Conservation (phyloP, 2,329 filamentous ascomycete species). For the Hymenoscyphus repandus region DNA sequence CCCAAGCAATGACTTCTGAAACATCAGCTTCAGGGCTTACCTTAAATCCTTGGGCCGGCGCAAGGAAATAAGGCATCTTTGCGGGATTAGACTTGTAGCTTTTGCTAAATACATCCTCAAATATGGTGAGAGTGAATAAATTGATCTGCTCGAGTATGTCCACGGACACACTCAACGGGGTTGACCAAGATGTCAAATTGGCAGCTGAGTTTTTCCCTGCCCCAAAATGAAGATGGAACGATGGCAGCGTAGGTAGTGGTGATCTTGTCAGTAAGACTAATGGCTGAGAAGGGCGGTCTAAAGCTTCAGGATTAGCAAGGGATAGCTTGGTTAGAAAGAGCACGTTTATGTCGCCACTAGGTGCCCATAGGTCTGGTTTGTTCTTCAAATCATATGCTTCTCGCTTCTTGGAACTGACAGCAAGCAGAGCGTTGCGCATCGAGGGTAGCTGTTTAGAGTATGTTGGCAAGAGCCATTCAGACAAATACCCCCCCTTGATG, state of each 20-base stretch:
- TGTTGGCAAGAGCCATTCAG: conserved; percentile 68
- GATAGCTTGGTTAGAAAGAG: conserved; percentile 60
- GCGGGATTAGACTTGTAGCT: conserved; percentile 58
- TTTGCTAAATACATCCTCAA: conserved; percentile 86
- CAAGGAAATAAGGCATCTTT: conserved; percentile 79
- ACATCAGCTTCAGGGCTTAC: conserved; percentile 11
- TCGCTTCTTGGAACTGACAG: conserved; percentile 72
- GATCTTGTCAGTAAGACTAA: conserved; percentile 67
- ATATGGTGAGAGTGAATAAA: conserved; percentile 69
- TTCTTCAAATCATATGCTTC: conserved; percentile 70
- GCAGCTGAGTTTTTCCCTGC: conserved; percentile 55
- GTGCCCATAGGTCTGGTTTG: conserved; percentile 72
- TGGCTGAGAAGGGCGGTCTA: conserved; percentile 56
- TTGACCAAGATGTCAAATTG: conserved; percentile 40
- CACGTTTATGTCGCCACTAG: conserved; percentile 39
- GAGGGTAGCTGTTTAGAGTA: conserved; percentile 66
- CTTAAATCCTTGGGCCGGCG: conserved; percentile 44
- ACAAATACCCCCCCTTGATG: conserved; percentile 59
- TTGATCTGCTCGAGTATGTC: conserved; percentile 52
- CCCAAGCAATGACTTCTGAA: conserved; percentile 54
- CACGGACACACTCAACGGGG: conserved; percentile 38
- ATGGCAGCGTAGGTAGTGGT: conserved; percentile 57
- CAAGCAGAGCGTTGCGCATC: conserved; percentile 83
- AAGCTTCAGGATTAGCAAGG: conserved; percentile 48
- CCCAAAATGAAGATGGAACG: conserved; percentile 69